phyloP scores from a whole-genome alignment of 2,329 filamentous ascomycete species.

The Botryosphaeria dothidea region DNA sequence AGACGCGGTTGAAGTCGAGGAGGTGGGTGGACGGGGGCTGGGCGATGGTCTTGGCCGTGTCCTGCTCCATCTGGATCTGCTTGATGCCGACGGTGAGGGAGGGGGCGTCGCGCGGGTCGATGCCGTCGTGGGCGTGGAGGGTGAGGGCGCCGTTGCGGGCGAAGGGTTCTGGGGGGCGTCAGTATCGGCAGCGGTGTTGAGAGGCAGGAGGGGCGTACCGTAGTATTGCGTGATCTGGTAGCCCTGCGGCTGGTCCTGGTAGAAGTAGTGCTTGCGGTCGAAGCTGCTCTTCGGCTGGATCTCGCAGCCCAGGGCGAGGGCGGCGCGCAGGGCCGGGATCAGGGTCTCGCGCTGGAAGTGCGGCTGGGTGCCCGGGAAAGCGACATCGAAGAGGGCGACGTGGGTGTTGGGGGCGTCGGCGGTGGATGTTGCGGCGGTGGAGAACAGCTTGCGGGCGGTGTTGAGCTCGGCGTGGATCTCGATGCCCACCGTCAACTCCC shows the following conservation, averaged over 20 bases:
- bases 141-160: conserved; percentile 70
- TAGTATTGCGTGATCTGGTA: conserved; percentile 99
- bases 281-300: conserved; percentile 79
- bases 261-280: conserved; percentile 98
- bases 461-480: conserved; percentile 98
- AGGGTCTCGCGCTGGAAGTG: conserved; percentile 79
- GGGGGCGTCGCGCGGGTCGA: conserved; percentile 71
- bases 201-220: conserved; percentile 35
- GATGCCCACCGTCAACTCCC: conserved; percentile 94
- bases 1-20: conserved; percentile 92
- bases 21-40: conserved; percentile 73
- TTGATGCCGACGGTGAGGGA: conserved; percentile 78
- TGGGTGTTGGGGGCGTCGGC: conserved; percentile 78
- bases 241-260: conserved; percentile 94
- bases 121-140: conserved; percentile 74
- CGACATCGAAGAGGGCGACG: conserved; percentile 84
- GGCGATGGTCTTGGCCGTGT: conserved; percentile 90
- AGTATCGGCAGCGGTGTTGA: background rate
- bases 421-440: conserved; percentile 51
- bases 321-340: conserved; percentile 86
- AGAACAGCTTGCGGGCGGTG: conserved; percentile 87
- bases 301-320: conserved; percentile 77
- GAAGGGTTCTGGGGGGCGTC: conserved; percentile 52
- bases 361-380: conserved; percentile 87
- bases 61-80: conserved; percentile 96